Evolutionary conservation across 2,329 filamentous ascomycete genomes (phyloP), one percentile per base, ranked within the genome.

Genomic region (Trichoderma lentiforme): DNA sequence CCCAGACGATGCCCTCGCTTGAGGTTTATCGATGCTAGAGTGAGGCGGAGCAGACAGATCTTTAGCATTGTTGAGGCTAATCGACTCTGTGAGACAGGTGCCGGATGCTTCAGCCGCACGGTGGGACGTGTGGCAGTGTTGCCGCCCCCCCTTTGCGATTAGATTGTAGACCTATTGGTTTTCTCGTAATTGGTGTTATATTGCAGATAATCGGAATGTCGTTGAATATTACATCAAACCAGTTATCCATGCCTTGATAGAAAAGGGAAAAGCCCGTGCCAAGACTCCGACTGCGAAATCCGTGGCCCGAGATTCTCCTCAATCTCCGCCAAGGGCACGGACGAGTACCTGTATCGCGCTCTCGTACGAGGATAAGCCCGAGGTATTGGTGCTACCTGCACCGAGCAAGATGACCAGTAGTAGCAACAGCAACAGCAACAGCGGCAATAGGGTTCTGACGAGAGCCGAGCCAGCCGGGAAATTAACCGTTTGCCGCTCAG

Each of bases 101-200:
- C 34, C 21, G 61, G 61, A 64, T 11, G 36, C 36, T 68, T 60
- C 65, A 68, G 65, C 65, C 65, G 65, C 65, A 58, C 34, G 51
- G 65, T 68, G 51, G 64, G 64, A 67, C 65, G 47, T 36, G 65
- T 18, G 65, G 65, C 65, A 60, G 65, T 68, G 53, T 53, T 68
- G 65, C 65, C 57, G 43, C 63, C 47, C 43, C 63, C 65, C 65
- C 53, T n/a, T n/a, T n/a, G n/a, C 36, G 36, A 60, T 43, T n/a
- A 18, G 15, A 47, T 32, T 9, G 56, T 14, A 39, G 34, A 36
- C 34, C 14, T 67, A 43, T 34, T 24, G 47, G n/a, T 24, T 53
- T 53, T 21, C 47, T 53, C 47, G 47, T 53, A 53, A 24, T 53
- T 24, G 21, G 21, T 1, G 2, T 6, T 53, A 24, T 53, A 53